A percentile compares a stretch with the other conserved stretches of the same genome.
phyloP scores from a whole-genome alignment of 1,284 basidiomycete genomes.

The Termitomyces sp. region DNA sequence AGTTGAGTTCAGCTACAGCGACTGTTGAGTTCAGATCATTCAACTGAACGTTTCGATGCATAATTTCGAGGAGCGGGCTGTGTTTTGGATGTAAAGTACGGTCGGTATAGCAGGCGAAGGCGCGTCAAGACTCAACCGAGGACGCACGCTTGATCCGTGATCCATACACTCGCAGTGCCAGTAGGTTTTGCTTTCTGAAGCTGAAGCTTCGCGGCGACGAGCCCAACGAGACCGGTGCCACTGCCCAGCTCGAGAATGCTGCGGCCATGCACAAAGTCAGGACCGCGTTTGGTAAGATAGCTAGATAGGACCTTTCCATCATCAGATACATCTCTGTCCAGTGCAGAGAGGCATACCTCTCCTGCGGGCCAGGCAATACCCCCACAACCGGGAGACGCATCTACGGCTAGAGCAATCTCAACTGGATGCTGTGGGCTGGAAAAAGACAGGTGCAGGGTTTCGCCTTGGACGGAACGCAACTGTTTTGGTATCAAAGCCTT shows the following conservation, averaged over 20 bases:
- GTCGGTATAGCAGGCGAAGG: constrained; percentile 7
- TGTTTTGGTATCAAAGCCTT: constrained; percentile 51
- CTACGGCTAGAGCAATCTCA: constrained; percentile 53
- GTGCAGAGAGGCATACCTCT: constrained; percentile 46
- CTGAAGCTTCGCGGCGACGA: constrained; percentile 65
- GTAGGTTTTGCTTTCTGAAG: background rate
- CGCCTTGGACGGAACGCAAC: constrained; percentile 44
- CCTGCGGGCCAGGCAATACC: constrained; percentile 92
- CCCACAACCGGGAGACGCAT: constrained; percentile 84
- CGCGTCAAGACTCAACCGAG: constrained; percentile 6
- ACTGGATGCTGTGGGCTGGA: constrained; percentile 24
- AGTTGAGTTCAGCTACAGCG: constrained; percentile 70
- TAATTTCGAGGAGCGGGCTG: constrained; percentile 72
- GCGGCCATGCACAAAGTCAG: constrained; percentile 44
- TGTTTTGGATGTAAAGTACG: constrained; percentile 13
- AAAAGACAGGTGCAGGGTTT: constrained; percentile 46
- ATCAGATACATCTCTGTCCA: background rate
- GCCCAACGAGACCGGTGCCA: constrained; percentile 88
- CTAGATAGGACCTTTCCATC: constrained; percentile 61
- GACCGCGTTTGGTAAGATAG: constrained; percentile 61
- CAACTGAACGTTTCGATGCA: constrained; percentile 63
- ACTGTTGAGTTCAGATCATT: constrained; percentile 56
- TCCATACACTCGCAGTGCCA: constrained; percentile 48
- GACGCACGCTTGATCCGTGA: constrained; percentile 88
- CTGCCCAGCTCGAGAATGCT: constrained; percentile 80